Evolutionary conservation across 116 monocot genomes (phyloP), one percentile per base, ranked within the genome.

Genomic region (Trichopus zeylanicus): DNA sequence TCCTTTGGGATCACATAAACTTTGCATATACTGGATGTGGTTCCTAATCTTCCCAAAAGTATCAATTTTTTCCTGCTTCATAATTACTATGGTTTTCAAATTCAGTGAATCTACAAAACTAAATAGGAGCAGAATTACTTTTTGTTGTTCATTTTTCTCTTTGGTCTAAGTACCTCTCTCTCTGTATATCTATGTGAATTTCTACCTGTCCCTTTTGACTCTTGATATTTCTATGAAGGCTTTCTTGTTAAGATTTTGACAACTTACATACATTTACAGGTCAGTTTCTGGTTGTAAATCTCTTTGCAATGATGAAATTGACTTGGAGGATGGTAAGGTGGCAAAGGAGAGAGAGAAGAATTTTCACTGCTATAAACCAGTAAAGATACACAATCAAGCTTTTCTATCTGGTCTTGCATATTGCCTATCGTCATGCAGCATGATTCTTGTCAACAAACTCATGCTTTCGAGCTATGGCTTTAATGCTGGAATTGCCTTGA

Each of bases 391-490:
- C 22, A 90, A 89, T 56, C 89, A 77, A 60, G 90, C 95, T 56
- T 65, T 95, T 61, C 51, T 95, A 55, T 89, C 95, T 70, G 90
- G 95, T 31, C 66, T 95, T 46, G 83, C 90, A 27, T 95, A 95
- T 65, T 95, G 95, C 65, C 30, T 90, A 46, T 89, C 90, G 48
- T 95, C 95, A 29, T 95, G 90, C 66, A 89, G 90, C 81, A 95
- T 95, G 95, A 95, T 90, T 65, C 73, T 95, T 18, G 83, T 95
- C 30, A 95, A 95, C 66, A 95, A 95, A 28, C 81, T 67, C 72
- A 83, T 95, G 34, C 74, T 95, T 7, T 95, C 95, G 27, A 78
- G 81, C 52, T 95, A 81, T 66, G 66, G 81, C 68, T 95, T 95
- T 70, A 80, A 75, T 81, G 95, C 90, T 67, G 86, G 78, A 69